phyloP scores from a whole-genome alignment of 257 asterid species.

The Rubia yunnanensis region DNA sequence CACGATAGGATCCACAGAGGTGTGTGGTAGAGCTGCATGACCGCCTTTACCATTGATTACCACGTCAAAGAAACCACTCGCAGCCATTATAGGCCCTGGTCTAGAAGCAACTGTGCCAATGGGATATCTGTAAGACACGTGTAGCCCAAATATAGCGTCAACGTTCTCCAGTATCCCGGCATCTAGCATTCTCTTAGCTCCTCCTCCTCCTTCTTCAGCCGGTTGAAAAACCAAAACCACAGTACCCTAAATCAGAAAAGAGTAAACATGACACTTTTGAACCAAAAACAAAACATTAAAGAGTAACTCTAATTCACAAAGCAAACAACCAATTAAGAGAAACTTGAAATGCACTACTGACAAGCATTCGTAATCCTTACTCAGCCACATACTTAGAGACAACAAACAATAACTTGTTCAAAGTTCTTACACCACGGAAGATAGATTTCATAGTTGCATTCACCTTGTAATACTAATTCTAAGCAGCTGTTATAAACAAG shows the following conservation, averaged over 20 bases:
- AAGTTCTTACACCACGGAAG: background rate
- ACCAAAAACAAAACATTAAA: background rate
- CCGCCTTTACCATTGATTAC: conserved; percentile 60
- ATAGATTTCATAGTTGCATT: background rate
- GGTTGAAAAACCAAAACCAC: conserved; percentile 63
- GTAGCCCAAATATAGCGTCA: conserved; percentile 62
- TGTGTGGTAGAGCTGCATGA: conserved; percentile 66
- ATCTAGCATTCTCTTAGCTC: conserved; percentile 59
- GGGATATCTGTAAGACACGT: conserved; percentile 25
- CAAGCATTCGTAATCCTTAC: no score
- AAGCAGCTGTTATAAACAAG: background rate
- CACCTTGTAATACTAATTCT: background rate
- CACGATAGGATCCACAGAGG: conserved; percentile 47
- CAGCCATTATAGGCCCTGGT: conserved; percentile 53
- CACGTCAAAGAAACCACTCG: conserved; percentile 54
- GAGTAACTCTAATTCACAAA: background rate
- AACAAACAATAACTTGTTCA: background rate
- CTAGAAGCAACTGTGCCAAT: conserved; percentile 33
- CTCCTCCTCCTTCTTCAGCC: conserved; percentile 71
- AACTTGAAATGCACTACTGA: background rate
- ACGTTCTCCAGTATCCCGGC: conserved; percentile 41
- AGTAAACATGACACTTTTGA: background rate
- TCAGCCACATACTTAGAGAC: no score
- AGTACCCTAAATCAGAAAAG: conserved; percentile 46
- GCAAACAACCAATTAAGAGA: background rate